Evolutionary conservation across 148 eudicot genomes (phyloP).

Genomic region (Euryodendron excelsum): DNA sequence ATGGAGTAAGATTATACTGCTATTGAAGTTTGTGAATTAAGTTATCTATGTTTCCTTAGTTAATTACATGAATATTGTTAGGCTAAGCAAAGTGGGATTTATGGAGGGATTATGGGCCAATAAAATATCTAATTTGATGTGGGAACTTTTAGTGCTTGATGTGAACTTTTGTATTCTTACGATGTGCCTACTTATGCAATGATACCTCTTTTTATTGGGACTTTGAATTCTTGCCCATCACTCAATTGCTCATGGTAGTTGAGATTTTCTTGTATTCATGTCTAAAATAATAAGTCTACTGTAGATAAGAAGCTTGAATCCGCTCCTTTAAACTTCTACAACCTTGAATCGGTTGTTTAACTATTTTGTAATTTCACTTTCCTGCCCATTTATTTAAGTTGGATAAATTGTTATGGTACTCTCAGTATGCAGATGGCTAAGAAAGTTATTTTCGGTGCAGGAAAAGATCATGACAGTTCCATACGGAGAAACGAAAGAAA

Average conservation of each 20-base stretch:
- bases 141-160: not conserved
- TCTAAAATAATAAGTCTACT: not conserved
- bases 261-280: not conserved
- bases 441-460: slow-evolving; percentile 41
- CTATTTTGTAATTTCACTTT: too few species aligned
- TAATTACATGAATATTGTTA: too few species aligned
- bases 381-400: not conserved
- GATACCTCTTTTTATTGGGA: too few species aligned
- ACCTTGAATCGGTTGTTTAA: not conserved
- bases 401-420: not conserved
- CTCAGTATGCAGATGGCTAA: slow-evolving; percentile 7
- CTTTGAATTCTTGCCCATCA: not conserved
- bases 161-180: too few species aligned
- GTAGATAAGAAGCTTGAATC: not conserved
- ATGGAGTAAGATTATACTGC: too few species aligned
- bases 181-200: not conserved
- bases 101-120: too few species aligned
- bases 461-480: slow-evolving; percentile 99
- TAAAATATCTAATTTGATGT: too few species aligned
- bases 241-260: not conserved
- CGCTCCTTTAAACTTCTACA: not conserved
- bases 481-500: slow-evolving; percentile 75
- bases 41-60: too few species aligned
- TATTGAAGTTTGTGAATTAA: too few species aligned
- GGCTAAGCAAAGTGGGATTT: too few species aligned